A percentile compares a stretch with the other conserved stretches of the same genome.
Conservation (phyloP, 2,329 filamentous ascomycete species). For the Xylariaceae sp. region DNA sequence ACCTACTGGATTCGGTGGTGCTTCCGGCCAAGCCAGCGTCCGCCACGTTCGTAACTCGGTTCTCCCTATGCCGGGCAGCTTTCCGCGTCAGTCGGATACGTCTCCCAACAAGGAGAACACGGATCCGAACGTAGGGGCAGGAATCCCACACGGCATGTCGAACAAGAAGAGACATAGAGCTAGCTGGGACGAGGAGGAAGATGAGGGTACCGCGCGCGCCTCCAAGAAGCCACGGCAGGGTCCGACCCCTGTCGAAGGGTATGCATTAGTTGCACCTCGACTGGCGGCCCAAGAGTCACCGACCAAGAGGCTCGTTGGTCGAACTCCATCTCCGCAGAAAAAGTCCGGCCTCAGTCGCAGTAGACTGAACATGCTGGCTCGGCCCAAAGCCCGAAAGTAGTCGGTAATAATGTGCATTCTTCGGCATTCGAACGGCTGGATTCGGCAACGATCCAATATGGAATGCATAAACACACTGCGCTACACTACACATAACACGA, state of each 20-base stretch:
- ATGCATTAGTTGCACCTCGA: constrained; percentile 55
- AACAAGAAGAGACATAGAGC: constrained; percentile 69
- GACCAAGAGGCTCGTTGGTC: constrained; percentile 26
- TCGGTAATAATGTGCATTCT: not conserved
- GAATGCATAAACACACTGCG: constrained; percentile 1
- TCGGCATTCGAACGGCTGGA: not conserved
- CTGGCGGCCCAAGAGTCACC: constrained; percentile 43
- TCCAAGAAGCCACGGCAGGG: constrained; percentile 61
- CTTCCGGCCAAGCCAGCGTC: constrained; percentile 61
- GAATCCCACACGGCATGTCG: constrained; percentile 62
- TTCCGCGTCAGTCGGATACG: constrained; percentile 42
- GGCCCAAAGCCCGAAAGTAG: constrained; percentile 59
- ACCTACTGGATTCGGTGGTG: constrained; percentile 57
- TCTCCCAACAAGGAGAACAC: constrained; percentile 42
- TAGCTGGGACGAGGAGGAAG: constrained; percentile 58
- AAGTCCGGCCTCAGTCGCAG: constrained; percentile 60
- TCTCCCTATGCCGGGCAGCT: constrained; percentile 59
- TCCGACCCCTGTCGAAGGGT: constrained; percentile 51
- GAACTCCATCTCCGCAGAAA: constrained; percentile 44
- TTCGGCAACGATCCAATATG: not conserved
- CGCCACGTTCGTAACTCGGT: constrained; percentile 61
- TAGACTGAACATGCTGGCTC: constrained; percentile 63
- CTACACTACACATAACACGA: not conserved
- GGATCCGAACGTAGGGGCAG: constrained; percentile 34
- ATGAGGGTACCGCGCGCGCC: constrained; percentile 50